Percentiles rank a stretch among this genome's conserved stretches.
Evolutionary conservation across 225 moss, liverwort and hornwort genomes (phyloP).

Genomic region (Thuidium tamariscinum): DNA sequence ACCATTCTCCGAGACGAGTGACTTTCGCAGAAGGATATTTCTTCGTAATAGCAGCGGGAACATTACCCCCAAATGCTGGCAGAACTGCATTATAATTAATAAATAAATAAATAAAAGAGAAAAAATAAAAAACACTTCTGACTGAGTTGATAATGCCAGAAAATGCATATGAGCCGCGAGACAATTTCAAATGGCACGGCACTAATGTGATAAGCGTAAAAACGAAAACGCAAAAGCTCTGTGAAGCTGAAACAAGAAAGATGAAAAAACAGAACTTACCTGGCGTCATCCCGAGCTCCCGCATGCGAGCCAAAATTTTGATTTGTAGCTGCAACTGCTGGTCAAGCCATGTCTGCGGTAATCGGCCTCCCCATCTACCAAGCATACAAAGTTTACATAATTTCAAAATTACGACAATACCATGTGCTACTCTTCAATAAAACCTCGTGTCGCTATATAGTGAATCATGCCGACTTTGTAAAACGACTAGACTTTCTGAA

Average conservation of each 20-base stretch:
- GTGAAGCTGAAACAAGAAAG: neutral
- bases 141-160: neutral
- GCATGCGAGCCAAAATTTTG: slow-evolving; percentile 62
- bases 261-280: slow-evolving; percentile 22
- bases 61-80: slow-evolving; percentile 83
- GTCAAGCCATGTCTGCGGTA: slow-evolving; percentile 83
- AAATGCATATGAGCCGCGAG: neutral
- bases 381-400: neutral
- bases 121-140: neutral
- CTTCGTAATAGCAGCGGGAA: slow-evolving; percentile 57
- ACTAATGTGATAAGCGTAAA: neutral
- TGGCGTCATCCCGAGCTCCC: slow-evolving; percentile 81
- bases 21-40: slow-evolving; percentile 69
- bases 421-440: neutral
- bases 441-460: neutral
- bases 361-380: slow-evolving; percentile 82
- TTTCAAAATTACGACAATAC: neutral
- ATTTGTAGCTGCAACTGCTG: slow-evolving; percentile 67
- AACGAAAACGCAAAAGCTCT: neutral
- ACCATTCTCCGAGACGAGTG: slow-evolving; percentile 84
- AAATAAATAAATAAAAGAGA: neutral
- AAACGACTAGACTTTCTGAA: neutral
- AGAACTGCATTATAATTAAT: slow-evolving; percentile 31
- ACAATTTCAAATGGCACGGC: neutral
- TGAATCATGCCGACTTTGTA: neutral